Evolutionary conservation across 305 asterid species (phyloP), one percentile per base, ranked within the genome.

Genomic region (Rubia tinctorum): DNA sequence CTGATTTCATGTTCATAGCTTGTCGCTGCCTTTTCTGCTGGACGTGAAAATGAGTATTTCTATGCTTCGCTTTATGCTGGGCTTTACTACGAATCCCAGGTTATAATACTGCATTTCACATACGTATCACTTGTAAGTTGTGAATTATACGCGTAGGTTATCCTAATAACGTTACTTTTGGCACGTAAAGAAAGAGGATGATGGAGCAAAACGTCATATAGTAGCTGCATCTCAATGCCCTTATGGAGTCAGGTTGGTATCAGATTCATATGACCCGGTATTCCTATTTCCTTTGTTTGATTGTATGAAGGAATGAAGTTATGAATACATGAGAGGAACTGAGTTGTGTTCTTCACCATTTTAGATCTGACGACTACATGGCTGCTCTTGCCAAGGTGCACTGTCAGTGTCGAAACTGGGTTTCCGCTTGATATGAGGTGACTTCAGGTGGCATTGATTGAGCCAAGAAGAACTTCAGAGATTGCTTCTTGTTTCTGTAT

Each of bases 361-460:
- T 18, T 4, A 92, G 94, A 86, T 86, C 90, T 10, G 97, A 89
- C 70, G 96, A 93, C 79, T 93, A 86, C 79, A 93, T 93, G 97
- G 96, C 91, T 71, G 71, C 96, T 12, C 95, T 93, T 62, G 92
- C 97, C 66, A 89, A 88, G 86, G 96, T 93, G 80, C 98, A 93
- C 72, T 89, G 96, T 69, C 70, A 71, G 71, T 90, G 97, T 80
- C 79, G 97, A 69, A 83, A 84, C 65, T 90, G 96, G 98, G 71
- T 44, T 30, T 59, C 82, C 73, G 61, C 65, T 40, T 78, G 76
- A 74, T 65, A 22, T 56, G 45, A 8, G 43, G 30, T 10, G 22
- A 23, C 15, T 47, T 30, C 37, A 4, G 71, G 39, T 23, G 20
- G 1, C 20, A 5, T 49, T 7, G n/a, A 49, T 49, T 15, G 56